A percentile compares a stretch with the other conserved stretches of the same genome.
Conservation (phyloP, 2,329 filamentous ascomycete genomes). For the Hawksworthiomyces lignivorus region DNA sequence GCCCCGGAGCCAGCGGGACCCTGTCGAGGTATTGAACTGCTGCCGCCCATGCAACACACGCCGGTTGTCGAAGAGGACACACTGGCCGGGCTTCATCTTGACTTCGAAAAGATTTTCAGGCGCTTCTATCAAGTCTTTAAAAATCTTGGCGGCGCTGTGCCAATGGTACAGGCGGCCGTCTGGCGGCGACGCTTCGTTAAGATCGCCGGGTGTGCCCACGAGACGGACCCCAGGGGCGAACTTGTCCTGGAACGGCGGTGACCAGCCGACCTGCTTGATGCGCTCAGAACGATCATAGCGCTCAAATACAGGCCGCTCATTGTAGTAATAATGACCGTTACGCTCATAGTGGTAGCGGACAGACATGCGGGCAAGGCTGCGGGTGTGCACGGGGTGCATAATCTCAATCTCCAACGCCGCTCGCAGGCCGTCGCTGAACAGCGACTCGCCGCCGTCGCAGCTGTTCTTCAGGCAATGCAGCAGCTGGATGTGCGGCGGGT, state of each 20-base stretch:
- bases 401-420: constrained; percentile 37
- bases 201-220: constrained; percentile 13
- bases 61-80: constrained; percentile 86
- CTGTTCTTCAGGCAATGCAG: constrained; percentile 84
- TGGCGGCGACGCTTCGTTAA: background rate
- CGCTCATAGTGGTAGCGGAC: constrained; percentile 62
- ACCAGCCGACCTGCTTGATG: constrained; percentile 48
- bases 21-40: constrained; percentile 58
- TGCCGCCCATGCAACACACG: constrained; percentile 76
- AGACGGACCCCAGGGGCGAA: constrained; percentile 2
- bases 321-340: constrained; percentile 54
- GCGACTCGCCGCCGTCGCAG: constrained; percentile 70
- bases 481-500: constrained; percentile 75
- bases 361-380: constrained; percentile 53
- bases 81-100: constrained; percentile 72
- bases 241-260: constrained; percentile 66
- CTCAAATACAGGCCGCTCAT: constrained; percentile 46
- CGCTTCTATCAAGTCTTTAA: constrained; percentile 52
- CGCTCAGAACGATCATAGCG: constrained; percentile 1
- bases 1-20: constrained; percentile 75
- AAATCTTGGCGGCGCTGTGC: constrained; percentile 38
- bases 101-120: constrained; percentile 57
- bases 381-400: constrained; percentile 43
- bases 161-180: constrained; percentile 8
- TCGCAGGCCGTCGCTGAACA: constrained; percentile 71